Evolutionary conservation across 139 green algal genomes (phyloP).

Genomic region (Parachlorella kessleri): DNA sequence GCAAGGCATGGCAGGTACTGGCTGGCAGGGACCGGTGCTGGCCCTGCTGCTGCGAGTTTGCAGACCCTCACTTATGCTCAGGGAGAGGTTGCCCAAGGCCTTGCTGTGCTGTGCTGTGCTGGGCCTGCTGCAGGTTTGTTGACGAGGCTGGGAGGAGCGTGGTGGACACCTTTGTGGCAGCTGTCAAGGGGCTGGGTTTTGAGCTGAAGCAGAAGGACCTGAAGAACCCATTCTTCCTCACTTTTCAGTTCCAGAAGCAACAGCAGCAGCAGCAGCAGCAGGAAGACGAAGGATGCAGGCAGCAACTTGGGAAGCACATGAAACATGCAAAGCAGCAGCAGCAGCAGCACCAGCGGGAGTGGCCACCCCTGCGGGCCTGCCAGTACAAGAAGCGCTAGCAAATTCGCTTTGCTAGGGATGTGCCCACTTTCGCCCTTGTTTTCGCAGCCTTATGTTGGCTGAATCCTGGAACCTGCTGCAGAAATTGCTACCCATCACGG

Average conservation of each 20-base stretch:
- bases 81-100: no score
- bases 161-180: conserved; percentile 61
- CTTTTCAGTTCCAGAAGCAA: conserved; percentile 63
- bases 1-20: no score
- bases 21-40: no score
- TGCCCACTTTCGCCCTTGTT: no score
- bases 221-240: conserved; percentile 82
- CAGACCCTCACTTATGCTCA: no score
- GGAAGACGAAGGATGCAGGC: neutral
- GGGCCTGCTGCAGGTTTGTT: conserved; percentile 29
- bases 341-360: neutral
- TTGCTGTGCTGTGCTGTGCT: no score
- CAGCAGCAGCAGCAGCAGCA: conserved; percentile 36
- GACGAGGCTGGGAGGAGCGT: conserved; percentile 23
- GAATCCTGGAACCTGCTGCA: no score
- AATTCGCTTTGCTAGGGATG: no score
- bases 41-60: no score
- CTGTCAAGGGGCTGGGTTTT: conserved; percentile 67
- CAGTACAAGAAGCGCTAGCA: conserved; percentile 43
- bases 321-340: neutral
- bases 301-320: neutral
- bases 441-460: no score
- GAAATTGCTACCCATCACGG: no score
- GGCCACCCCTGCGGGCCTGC: conserved; percentile 34
- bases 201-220: conserved; percentile 52